Percentiles rank a stretch among this genome's conserved stretches.
Conservation (phyloP, 331 rosid genomes). For the Phaseolus coccineus region DNA sequence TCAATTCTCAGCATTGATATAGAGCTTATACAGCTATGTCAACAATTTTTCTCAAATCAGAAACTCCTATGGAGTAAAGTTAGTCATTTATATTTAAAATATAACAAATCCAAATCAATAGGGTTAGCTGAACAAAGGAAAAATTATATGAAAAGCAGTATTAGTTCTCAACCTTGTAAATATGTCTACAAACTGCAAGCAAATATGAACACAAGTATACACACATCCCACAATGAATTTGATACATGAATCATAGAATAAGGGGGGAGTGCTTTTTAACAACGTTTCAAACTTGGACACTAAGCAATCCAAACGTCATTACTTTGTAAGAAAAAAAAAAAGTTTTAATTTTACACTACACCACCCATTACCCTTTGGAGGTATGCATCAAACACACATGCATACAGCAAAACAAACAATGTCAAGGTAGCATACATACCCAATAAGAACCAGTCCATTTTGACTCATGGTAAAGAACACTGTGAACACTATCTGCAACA, state of each 20-base stretch:
- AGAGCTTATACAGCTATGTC: background rate
- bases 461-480: slow-evolving; percentile 73
- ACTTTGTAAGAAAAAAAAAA: background rate
- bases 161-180: slow-evolving; percentile 13
- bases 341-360: background rate
- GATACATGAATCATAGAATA: background rate
- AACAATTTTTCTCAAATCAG: slow-evolving; percentile 7
- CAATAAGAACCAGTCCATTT: slow-evolving; percentile 90
- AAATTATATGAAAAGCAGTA: slow-evolving; percentile 7
- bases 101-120: background rate
- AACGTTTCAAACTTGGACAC: background rate
- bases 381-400: background rate
- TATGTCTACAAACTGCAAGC: background rate
- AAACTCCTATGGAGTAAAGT: background rate
- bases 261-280: background rate
- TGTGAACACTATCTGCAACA: slow-evolving; percentile 81
- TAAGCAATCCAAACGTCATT: background rate
- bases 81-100: background rate
- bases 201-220: background rate
- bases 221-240: slow-evolving; percentile 10
- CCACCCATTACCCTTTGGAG: background rate
- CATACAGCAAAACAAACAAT: slow-evolving; percentile 2
- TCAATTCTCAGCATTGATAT: background rate
- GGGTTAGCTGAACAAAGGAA: background rate
- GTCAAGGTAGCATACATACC: slow-evolving; percentile 62